phyloP scores from a whole-genome alignment of 2,329 filamentous ascomycete genomes.

The Calonectria naviculata region DNA sequence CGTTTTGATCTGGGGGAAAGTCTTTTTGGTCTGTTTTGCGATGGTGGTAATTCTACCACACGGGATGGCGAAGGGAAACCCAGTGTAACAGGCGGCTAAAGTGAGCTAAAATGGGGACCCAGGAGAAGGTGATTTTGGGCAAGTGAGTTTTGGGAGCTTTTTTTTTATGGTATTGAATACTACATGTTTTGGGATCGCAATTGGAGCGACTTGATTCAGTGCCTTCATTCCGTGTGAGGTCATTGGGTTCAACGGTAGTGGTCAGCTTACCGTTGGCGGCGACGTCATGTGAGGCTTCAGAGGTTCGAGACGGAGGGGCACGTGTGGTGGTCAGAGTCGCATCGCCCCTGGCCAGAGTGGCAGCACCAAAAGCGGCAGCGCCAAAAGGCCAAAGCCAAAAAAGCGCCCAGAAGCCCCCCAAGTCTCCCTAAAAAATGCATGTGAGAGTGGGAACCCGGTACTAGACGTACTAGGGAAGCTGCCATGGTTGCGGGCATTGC shows the following conservation, averaged over 20 bases:
- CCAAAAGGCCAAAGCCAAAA: background rate
- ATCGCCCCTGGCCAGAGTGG: constrained; percentile 7
- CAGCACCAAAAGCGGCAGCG: constrained; percentile 2
- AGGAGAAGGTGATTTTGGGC: background rate
- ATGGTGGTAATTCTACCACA: background rate
- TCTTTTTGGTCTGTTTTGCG: background rate
- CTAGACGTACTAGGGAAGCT: background rate
- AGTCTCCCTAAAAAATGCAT: constrained; percentile 18
- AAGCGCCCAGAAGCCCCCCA: too few species aligned
- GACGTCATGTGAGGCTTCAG: constrained; percentile 21
- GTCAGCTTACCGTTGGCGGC: constrained; percentile 7
- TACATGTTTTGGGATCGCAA: background rate
- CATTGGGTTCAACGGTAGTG: background rate
- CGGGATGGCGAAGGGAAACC: background rate
- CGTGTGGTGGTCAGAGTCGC: constrained; percentile 8
- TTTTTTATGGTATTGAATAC: background rate
- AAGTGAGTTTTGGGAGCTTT: background rate
- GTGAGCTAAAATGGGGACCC: constrained; percentile 13
- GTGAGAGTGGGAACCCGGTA: constrained; percentile 28
- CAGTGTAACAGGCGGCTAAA: constrained; percentile 2
- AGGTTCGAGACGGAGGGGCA: background rate
- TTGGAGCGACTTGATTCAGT: background rate
- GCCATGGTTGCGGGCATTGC: background rate
- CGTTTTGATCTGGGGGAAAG: constrained; percentile 4
- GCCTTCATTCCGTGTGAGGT: background rate